These are phyloP conservation scores for Halophytophthora polymorphica DNA, from an alignment of 352 stramenopile genomes.

Conservation along the genomic window DNA sequence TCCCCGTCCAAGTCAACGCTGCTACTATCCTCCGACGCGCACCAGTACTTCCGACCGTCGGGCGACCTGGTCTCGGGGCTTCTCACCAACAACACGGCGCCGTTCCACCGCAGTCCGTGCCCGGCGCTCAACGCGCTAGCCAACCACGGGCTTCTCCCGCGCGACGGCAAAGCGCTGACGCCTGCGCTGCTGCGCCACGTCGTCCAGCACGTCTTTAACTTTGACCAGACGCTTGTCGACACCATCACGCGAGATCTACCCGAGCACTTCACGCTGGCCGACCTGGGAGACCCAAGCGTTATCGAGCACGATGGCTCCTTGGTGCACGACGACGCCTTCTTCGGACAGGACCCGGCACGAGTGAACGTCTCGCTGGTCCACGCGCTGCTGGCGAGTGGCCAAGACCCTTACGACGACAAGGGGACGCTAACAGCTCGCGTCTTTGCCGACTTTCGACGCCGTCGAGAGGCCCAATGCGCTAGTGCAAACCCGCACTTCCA, in stretches of 20 bases:
- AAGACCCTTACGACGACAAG: slow-evolving; percentile 27
- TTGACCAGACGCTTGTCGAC: slow-evolving; percentile 28
- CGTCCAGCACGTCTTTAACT: slow-evolving; percentile 40
- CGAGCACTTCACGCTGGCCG: slow-evolving; percentile 40
- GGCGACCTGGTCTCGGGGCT: slow-evolving; percentile 34
- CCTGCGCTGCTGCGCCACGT: slow-evolving; percentile 26
- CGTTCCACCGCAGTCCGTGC: slow-evolving; percentile 51
- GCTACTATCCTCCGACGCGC: background rate
- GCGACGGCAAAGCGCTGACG: slow-evolving; percentile 51
- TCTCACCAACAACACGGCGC: slow-evolving; percentile 24
- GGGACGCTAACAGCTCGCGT: slow-evolving; percentile 10
- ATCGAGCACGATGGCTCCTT: slow-evolving; percentile 78
- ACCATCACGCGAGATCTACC: slow-evolving; percentile 30
- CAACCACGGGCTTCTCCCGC: slow-evolving; percentile 59
- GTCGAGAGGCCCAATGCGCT: slow-evolving; percentile 41
- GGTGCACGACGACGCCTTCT: slow-evolving; percentile 53
- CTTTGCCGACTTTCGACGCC: slow-evolving; percentile 42
- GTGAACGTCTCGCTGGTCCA: slow-evolving; percentile 48
- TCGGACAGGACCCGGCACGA: slow-evolving; percentile 31
- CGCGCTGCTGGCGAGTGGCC: slow-evolving; percentile 29
- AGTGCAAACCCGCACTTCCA: slow-evolving; percentile 39
- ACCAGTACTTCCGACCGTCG: slow-evolving; percentile 37
- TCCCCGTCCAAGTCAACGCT: background rate
- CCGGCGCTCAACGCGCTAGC: slow-evolving; percentile 57
- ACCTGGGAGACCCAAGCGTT: slow-evolving; percentile 54